These are phyloP conservation scores for Arachis monticola DNA, from an alignment of 331 rosid genomes.

Conservation along the genomic window DNA sequence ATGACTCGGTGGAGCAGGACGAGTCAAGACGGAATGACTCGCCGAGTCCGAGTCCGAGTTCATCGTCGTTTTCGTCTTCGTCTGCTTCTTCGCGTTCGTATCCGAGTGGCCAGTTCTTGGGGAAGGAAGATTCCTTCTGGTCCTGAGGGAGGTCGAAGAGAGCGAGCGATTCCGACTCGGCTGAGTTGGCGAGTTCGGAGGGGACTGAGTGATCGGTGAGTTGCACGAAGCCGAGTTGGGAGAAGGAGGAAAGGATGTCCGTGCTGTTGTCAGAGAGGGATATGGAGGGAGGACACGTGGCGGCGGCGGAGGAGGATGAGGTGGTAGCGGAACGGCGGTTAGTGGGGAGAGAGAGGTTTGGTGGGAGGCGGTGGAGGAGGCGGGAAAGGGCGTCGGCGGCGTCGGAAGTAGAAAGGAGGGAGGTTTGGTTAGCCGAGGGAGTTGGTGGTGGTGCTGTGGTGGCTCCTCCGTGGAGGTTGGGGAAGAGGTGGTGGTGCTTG, in stretches of 20 bases:
- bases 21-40: slow-evolving; percentile 74
- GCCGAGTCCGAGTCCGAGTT: slow-evolving; percentile 31
- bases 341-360: slow-evolving; percentile 71
- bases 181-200: slow-evolving; percentile 63
- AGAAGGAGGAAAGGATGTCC: slow-evolving; percentile 48
- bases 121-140: slow-evolving; percentile 51
- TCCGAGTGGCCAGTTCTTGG: slow-evolving; percentile 79
- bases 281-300: slow-evolving; percentile 55
- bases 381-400: slow-evolving; percentile 73
- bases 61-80: slow-evolving; percentile 39
- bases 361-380: slow-evolving; percentile 82
- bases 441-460: slow-evolving; percentile 96
- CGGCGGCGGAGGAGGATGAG: slow-evolving; percentile 44
- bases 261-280: slow-evolving; percentile 47
- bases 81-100: slow-evolving; percentile 40
- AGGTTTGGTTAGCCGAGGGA: slow-evolving; percentile 52
- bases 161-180: slow-evolving; percentile 71
- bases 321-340: slow-evolving; percentile 48
- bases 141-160: slow-evolving; percentile 62
- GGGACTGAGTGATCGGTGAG: slow-evolving; percentile 63
- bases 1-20: slow-evolving; percentile 43
- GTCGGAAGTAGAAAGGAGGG: slow-evolving; percentile 47
- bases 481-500: slow-evolving; percentile 45
- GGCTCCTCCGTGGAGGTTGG: slow-evolving; percentile 62
- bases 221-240: slow-evolving; percentile 71